A percentile compares a stretch with the other conserved stretches of the same genome.
These are phyloP conservation scores for Exophiala lecanii-corni DNA, from an alignment of 2,329 filamentous ascomycete species.

Conservation along the genomic window DNA sequence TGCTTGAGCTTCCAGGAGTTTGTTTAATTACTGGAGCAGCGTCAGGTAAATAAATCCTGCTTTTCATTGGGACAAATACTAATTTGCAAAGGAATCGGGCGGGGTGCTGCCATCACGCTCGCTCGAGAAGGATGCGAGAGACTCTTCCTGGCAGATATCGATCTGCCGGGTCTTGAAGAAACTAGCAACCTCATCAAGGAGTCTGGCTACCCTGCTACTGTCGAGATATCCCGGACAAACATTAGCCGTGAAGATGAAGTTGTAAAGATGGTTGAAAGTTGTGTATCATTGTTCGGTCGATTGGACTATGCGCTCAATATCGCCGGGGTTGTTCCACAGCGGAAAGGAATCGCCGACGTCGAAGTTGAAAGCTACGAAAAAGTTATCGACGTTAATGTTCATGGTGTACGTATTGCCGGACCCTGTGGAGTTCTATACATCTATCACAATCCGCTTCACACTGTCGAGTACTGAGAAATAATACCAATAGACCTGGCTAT, in stretches of 20 bases:
- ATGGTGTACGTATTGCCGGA: constrained; percentile 33
- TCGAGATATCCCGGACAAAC: neutral
- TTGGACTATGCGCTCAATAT: constrained; percentile 55
- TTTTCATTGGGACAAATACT: neutral
- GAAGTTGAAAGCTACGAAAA: constrained; percentile 46
- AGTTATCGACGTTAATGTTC: constrained; percentile 53
- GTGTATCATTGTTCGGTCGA: constrained; percentile 35
- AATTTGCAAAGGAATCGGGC: constrained; percentile 2
- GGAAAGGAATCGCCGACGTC: constrained; percentile 45
- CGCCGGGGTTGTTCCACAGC: constrained; percentile 47
- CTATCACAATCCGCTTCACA: neutral
- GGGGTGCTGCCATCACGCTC: neutral
- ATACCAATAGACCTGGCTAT: constrained; percentile 37
- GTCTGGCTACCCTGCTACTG: neutral
- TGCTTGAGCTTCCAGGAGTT: constrained; percentile 4
- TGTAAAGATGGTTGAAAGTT: neutral
- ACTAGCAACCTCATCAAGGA: neutral
- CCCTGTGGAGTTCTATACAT: too few relatives aligned
- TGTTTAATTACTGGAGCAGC: constrained; percentile 7
- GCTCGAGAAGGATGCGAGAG: constrained; percentile 4
- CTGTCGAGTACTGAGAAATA: neutral
- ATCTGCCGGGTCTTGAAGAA: neutral
- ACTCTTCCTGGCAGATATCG: constrained; percentile 3
- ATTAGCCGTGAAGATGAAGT: constrained; percentile 1
- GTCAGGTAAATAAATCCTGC: constrained; percentile 1